Base-by-base conservation (phyloP, 1,139 yeast species). In the Candida sanyaensis region DNA sequence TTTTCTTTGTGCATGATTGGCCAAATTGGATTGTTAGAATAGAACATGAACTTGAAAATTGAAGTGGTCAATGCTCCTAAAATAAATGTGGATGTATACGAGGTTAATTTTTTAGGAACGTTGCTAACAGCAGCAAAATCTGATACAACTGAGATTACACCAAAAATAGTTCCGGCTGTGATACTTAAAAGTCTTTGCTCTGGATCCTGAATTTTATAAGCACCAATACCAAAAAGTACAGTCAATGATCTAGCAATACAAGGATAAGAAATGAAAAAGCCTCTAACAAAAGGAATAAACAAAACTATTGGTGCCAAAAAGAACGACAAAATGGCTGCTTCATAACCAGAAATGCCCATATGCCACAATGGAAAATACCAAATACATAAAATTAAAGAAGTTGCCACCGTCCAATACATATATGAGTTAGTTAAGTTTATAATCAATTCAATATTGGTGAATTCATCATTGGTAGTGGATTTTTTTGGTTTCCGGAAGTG, bases 301-400 rank as follows among this genome's bases (percentile, higher is more conserved):
- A 90, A 69, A 2, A 90, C 41, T 12, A 86, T 51, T 5, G 92
- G 87, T 1, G 86, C 78, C 30, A 82, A 52, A 39, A 86, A 73
- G 26, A 84, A 70, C 4, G 84, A 63, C 10, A 66, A 52, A 43
- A 90, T 74, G 2, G 84, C 79, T 0, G 88, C 87, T 66, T 93
- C 99, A 63, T 88, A 91, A 4, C 99, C 99, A 2, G 96, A 87
- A 49, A 93, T 86, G 7, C 98, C 98, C 98, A 93, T 91, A 63
- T 87, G 82, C 99, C 99, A 93, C 52, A 93, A 75, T 13, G 99
- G 99, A 75, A 93, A 93, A 70, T 88, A 90, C 99, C 99, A 93
- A 44, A 93, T 85, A 61, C 95, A 83, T 50, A 95, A 77, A 45
- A 91, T 87, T 52, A 93, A 72, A 0, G 97, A 81, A 1, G 98